phyloP scores from a whole-genome alignment of 2,329 filamentous ascomycete species.

The Aspergillus sp. region DNA sequence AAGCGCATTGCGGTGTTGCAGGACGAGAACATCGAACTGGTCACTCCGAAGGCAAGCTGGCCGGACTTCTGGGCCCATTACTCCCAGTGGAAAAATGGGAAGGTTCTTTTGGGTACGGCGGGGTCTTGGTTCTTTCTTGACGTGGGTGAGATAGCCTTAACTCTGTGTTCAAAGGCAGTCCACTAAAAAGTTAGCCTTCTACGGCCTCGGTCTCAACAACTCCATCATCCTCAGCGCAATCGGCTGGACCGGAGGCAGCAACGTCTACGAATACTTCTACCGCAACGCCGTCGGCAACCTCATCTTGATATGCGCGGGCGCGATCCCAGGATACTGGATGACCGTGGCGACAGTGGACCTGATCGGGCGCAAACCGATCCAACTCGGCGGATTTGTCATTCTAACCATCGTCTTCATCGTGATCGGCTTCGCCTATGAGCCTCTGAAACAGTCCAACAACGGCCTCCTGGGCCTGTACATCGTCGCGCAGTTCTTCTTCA shows the following conservation, averaged over 20 bases:
- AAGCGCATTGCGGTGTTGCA: conserved; percentile 59
- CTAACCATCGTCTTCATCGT: conserved; percentile 63
- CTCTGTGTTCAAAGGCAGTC: conserved; percentile 18
- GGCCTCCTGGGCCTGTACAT: conserved; percentile 63
- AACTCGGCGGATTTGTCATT: conserved; percentile 61
- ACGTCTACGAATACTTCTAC: conserved; percentile 68
- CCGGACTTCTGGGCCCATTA: conserved; percentile 72
- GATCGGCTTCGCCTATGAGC: conserved; percentile 59
- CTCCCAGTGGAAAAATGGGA: conserved; percentile 67
- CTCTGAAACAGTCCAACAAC: conserved; percentile 33
- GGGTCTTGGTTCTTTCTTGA: conserved; percentile 84
- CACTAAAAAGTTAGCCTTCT: conserved; percentile 50
- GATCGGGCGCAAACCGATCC: conserved; percentile 75
- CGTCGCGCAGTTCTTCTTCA: conserved; percentile 61
- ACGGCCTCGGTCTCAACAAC: conserved; percentile 74
- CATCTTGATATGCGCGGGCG: conserved; percentile 74
- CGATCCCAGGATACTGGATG: conserved; percentile 80
- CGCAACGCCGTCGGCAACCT: conserved; percentile 77
- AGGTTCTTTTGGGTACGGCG: conserved; percentile 73
- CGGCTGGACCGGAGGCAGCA: conserved; percentile 64
- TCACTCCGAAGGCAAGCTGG: conserved; percentile 69
- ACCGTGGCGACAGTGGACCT: conserved; percentile 73
- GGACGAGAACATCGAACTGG: conserved; percentile 55
- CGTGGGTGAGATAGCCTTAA: conserved; percentile 40
- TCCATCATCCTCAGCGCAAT: conserved; percentile 69